A percentile compares a stretch with the other conserved stretches of the same genome.
Conservation (phyloP, 1,139 yeast genomes). For the Blastobotrys aristatus region DNA sequence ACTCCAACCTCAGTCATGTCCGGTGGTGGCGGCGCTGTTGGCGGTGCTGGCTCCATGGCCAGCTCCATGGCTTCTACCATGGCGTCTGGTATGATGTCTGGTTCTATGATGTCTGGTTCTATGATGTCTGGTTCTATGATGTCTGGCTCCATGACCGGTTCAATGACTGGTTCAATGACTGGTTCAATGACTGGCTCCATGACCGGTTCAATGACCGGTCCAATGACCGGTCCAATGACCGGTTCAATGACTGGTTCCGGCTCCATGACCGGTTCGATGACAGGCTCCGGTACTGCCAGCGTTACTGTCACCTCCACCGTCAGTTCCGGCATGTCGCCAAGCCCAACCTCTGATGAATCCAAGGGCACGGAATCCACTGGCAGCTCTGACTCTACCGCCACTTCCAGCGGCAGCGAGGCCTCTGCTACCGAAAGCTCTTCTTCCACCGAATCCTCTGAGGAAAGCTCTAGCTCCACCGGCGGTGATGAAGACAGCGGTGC, state of each 20-base stretch:
- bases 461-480: constrained; percentile 12
- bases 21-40: not conserved
- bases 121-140: not conserved
- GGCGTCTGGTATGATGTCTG: not conserved
- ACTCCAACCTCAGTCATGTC: not conserved
- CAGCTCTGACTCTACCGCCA: constrained; percentile 5
- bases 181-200: not conserved
- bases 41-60: not conserved
- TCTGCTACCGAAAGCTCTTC: not conserved
- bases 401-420: constrained; percentile 6
- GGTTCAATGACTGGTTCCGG: constrained; percentile 3
- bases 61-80: not conserved
- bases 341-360: too few relatives aligned
- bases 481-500: not conserved
- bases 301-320: constrained; percentile 8
- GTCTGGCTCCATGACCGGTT: not conserved
- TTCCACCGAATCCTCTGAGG: constrained; percentile 2
- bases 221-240: constrained; percentile 2
- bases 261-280: constrained; percentile 7
- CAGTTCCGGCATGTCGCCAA: not conserved
- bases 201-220: not conserved
- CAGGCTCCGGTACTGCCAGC: constrained; percentile 10
- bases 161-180: not conserved
- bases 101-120: not conserved
- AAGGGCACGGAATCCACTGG: not conserved